Base-by-base conservation (phyloP, 2,329 filamentous ascomycete species). In the Myriosclerotinia duriaeana region DNA sequence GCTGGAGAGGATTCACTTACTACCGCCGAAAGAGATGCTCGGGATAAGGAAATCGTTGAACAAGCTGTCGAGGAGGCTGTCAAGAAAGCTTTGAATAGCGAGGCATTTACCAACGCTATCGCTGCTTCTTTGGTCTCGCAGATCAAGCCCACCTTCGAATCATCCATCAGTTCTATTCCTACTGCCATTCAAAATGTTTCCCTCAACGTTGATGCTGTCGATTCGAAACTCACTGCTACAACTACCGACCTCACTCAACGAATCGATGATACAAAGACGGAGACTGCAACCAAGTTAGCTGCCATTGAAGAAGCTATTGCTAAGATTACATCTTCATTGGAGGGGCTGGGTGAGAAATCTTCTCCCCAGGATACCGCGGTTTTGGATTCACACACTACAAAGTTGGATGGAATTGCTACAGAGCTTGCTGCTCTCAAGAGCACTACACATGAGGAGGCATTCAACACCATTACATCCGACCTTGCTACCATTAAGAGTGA, bases 121-220 rank as follows among this genome's bases (percentile, higher is more conserved):
- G 74, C 74, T 15, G 67, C 64, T 15, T 71, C 73, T 38, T 62
- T 76, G 22, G 70, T 74, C 50, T 54, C 67, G 15, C 71, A 75
- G 63, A 71, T 76, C 12, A 68, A 75, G 59, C 72, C 74, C 12
- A 66, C 73, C 14, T 66, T 76, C 59, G 72, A 74, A 58, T 52
- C 71, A 12, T 71, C 73, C 0, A 64, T 73, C 36, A 71, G 73
- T 48, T 46, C 65, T 15, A 66, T 66, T 17, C 58, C 56, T 40
- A 62, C 65, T 36, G 58, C 65, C 9, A 64, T 66, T 42, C 56
- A 66, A 56, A 55, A 52, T 50, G 65, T 66, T 36, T 66, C 65
- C 34, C 53, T 61, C n/a, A 64, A 55, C 20, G 68, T 72, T 46
- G 72, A 72, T 22, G 56, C 70, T 8, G 62, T 75, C 63, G 71